Percentiles rank a stretch among this genome's conserved stretches.
phyloP scores from a whole-genome alignment of 768 basidiomycete species.

The Lentinus brumalis region DNA sequence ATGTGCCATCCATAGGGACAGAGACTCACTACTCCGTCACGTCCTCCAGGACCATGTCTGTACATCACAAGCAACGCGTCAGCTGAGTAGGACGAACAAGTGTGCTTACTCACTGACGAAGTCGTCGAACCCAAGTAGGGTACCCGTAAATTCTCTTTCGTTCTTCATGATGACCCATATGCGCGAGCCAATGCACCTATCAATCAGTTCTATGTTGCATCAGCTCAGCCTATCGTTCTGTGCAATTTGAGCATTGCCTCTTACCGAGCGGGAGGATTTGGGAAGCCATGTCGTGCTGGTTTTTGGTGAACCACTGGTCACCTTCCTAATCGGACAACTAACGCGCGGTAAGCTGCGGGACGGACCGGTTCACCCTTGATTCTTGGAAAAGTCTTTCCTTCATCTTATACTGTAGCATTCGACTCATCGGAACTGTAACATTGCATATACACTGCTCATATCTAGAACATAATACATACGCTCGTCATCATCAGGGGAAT shows the following conservation, averaged over 20 bases:
- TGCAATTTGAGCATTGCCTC: slow-evolving; percentile 8
- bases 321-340: slow-evolving; percentile 4
- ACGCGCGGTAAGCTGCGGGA: neutral
- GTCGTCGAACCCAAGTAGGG: slow-evolving; percentile 94
- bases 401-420: neutral
- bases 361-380: neutral
- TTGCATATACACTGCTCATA: neutral
- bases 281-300: slow-evolving; percentile 66
- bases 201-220: slow-evolving; percentile 76
- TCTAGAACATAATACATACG: slow-evolving; percentile 5
- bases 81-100: neutral
- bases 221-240: neutral
- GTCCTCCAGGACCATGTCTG: slow-evolving; percentile 94
- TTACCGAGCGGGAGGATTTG: slow-evolving; percentile 92
- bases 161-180: slow-evolving; percentile 99
- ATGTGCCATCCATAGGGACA: slow-evolving; percentile 1
- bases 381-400: too few species aligned
- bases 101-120: slow-evolving; percentile 87
- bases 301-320: slow-evolving; percentile 13
- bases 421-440: neutral
- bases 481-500: slow-evolving; percentile 6
- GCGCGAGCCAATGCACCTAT: slow-evolving; percentile 93
- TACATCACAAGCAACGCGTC: neutral
- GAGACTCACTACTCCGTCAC: slow-evolving; percentile 89
- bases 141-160: slow-evolving; percentile 96